Percentiles rank a stretch among this genome's conserved stretches.
These are phyloP conservation scores for Exsudoporus floridanus DNA, from an alignment of 1,284 basidiomycete species.

Conservation along the genomic window DNA sequence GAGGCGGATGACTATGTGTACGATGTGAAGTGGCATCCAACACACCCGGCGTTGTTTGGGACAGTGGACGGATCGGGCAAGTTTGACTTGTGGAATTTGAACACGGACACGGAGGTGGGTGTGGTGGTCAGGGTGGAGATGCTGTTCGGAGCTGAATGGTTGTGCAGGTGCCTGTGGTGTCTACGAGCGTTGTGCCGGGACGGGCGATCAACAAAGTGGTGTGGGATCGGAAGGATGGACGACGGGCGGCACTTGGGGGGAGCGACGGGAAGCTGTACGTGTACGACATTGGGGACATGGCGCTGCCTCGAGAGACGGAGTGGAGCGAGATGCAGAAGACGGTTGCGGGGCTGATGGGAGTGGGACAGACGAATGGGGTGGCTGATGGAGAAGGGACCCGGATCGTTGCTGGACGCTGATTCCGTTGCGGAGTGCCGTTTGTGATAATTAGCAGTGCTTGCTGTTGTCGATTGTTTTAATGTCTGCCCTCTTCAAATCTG, in stretches of 20 bases:
- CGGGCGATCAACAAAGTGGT: conserved; percentile 92
- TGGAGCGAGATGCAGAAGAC: conserved; percentile 90
- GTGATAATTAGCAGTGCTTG: too few relatives aligned
- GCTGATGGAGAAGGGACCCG: conserved; percentile 45
- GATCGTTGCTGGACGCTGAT: conserved; percentile 46
- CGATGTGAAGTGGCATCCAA: conserved; percentile 96
- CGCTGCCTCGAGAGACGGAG: conserved; percentile 79
- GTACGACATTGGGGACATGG: conserved; percentile 92
- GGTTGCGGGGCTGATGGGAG: conserved; percentile 60
- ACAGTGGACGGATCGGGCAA: conserved; percentile 92
- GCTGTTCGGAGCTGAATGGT: conserved; percentile 4
- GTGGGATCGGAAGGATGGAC: conserved; percentile 88
- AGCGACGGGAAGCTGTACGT: conserved; percentile 92
- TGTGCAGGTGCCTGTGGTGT: conserved; percentile 74
- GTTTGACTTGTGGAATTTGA: conserved; percentile 97
- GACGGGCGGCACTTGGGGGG: conserved; percentile 83
- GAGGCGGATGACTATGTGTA: conserved; percentile 99
- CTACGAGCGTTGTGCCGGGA: conserved; percentile 68
- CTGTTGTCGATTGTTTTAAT: neutral
- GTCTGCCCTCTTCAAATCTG: neutral
- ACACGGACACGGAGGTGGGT: conserved; percentile 85
- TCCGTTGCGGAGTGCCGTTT: conserved; percentile 17
- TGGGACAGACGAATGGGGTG: conserved; percentile 52
- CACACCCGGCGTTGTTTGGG: conserved; percentile 92
- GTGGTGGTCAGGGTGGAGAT: conserved; percentile 26